Percentiles rank a stretch among this genome's conserved stretches.
Conservation (phyloP, 345 rosid genomes). For the thale cress (Arabidopsis thaliana) region TAIR10.1 NC_003070.9:3848501-3849000, state of each 20-base stretch:
- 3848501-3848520: constrained; percentile 76
- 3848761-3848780: constrained; percentile 88
- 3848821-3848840: constrained; percentile 66
- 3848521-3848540: background rate
- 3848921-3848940: constrained; percentile 57
- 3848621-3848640: constrained; percentile 97
- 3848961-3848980: constrained; percentile 34
- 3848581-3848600: background rate
- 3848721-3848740: constrained; percentile 2
- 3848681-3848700: constrained; percentile 4
- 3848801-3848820: constrained; percentile 95
- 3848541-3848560: background rate
- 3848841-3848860: constrained; percentile 67
- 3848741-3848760: background rate
- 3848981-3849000: constrained; percentile 34
- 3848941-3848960: background rate
- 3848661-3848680: constrained; percentile 87
- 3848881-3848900: constrained; percentile 71
- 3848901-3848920: constrained; percentile 60
- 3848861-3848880: constrained; percentile 90
- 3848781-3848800: constrained; percentile 94
- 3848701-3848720: background rate
- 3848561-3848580: background rate
- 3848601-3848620: constrained; percentile 96
- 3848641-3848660: constrained; percentile 96